Conservation (phyloP, 495 filamentous ascomycete genomes). For the Penicillium arizonense region DNA sequence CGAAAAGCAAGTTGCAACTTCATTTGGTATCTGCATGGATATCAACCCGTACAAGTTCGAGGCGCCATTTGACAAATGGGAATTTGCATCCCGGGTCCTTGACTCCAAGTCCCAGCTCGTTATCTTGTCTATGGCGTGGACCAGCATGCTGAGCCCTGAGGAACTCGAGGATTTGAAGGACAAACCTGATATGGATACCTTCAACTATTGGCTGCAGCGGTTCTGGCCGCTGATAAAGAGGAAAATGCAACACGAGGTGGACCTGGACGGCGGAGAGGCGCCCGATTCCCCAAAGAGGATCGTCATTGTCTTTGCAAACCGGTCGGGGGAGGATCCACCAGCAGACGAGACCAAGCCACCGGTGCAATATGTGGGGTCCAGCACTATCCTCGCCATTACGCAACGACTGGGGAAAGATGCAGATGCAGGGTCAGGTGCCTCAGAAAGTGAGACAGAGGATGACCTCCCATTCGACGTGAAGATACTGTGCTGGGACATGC, state of each 20-base stretch:
- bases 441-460: conserved; percentile 15
- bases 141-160: conserved; percentile 54
- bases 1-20: conserved; percentile 48
- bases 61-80: conserved; percentile 74
- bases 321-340: conserved; percentile 69
- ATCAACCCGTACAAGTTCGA: conserved; percentile 72
- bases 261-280: conserved; percentile 19
- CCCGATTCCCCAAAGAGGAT: conserved; percentile 47
- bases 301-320: conserved; percentile 81
- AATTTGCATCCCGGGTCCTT: conserved; percentile 82
- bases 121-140: conserved; percentile 87
- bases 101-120: conserved; percentile 65
- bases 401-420: conserved; percentile 35
- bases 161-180: conserved; percentile 43
- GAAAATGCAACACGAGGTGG: conserved; percentile 39
- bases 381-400: conserved; percentile 72
- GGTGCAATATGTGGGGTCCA: conserved; percentile 77
- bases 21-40: conserved; percentile 87
- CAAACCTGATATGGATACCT: conserved; percentile 74
- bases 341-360: conserved; percentile 33
- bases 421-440: conserved; percentile 12
- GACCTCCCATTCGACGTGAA: conserved; percentile 34
- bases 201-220: conserved; percentile 88
- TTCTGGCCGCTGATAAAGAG: conserved; percentile 67
- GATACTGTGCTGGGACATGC: conserved; percentile 46